Evolutionary conservation across 2,329 filamentous ascomycete species (phyloP).

Genomic region (Fusarium penzigii): DNA sequence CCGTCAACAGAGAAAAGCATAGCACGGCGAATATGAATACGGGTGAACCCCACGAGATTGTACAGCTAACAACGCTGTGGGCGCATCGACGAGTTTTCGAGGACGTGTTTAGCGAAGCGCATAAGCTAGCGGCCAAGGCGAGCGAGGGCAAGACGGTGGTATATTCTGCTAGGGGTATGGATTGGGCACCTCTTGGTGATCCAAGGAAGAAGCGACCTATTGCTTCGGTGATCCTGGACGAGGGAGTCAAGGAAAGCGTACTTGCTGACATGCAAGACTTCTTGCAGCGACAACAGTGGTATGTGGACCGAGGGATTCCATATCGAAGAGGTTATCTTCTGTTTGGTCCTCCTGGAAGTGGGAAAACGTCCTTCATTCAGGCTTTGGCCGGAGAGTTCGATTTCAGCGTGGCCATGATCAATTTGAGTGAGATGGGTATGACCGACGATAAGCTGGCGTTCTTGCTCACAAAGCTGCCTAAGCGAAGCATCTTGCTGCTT

Average conservation of each 20-base stretch:
- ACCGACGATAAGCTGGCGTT: constrained; percentile 88
- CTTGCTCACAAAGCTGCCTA: constrained; percentile 81
- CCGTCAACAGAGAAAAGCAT: constrained; percentile 84
- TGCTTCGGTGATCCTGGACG: constrained; percentile 82
- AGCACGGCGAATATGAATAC: constrained; percentile 77
- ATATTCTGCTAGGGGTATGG: constrained; percentile 80
- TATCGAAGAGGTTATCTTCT: constrained; percentile 88
- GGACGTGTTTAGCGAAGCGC: constrained; percentile 84
- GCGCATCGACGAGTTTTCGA: constrained; percentile 87
- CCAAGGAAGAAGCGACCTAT: constrained; percentile 84
- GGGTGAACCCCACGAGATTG: constrained; percentile 90
- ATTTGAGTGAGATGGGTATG: constrained; percentile 84
- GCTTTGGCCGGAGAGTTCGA: constrained; percentile 90
- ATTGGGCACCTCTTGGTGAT: constrained; percentile 84
- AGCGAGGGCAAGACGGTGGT: constrained; percentile 93
- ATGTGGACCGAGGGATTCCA: constrained; percentile 90
- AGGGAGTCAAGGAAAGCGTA: constrained; percentile 79
- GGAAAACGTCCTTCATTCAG: constrained; percentile 95
- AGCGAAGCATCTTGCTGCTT: constrained; percentile 77
- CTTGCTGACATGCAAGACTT: constrained; percentile 83
- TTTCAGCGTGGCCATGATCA: constrained; percentile 90
- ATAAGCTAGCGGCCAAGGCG: constrained; percentile 73
- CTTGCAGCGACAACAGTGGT: constrained; percentile 78
- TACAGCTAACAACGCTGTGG: constrained; percentile 90
- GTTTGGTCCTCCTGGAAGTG: constrained; percentile 86